Conservation (phyloP, 148 eudicot species). For the Gaultheria prostrata region DNA sequence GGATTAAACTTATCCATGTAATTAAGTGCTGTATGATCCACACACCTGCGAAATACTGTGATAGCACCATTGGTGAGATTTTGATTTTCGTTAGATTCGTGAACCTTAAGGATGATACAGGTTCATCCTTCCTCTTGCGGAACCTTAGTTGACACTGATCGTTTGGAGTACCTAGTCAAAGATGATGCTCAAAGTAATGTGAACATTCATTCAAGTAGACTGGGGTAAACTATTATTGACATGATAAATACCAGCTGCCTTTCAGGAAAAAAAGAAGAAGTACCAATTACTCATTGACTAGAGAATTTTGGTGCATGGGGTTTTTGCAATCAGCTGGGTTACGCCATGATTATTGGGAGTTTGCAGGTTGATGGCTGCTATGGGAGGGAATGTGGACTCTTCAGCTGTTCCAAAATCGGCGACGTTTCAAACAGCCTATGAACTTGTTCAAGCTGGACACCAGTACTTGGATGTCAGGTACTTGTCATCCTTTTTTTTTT, state of each 20-base stretch:
- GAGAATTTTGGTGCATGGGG: background rate
- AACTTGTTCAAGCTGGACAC: conserved; percentile 79
- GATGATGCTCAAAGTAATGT: conserved; percentile 45
- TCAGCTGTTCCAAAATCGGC: conserved; percentile 51
- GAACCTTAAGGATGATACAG: conserved; percentile 20
- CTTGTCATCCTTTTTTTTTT: background rate
- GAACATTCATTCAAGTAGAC: conserved; percentile 22
- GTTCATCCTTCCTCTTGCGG: conserved; percentile 39
- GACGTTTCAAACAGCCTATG: conserved; percentile 69
- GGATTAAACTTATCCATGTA: background rate
- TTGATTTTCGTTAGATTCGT: background rate
- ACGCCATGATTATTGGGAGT: background rate
- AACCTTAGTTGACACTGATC: conserved; percentile 27
- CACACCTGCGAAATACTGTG: background rate
- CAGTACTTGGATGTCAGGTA: conserved; percentile 86
- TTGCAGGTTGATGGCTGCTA: conserved; percentile 44
- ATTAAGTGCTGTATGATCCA: background rate
- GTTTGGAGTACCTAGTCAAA: conserved; percentile 34
- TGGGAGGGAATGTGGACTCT: conserved; percentile 27
- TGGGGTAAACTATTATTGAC: no score
- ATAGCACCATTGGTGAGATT: background rate
- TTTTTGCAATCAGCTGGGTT: background rate
- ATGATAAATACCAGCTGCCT: no score
- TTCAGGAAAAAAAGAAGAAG: no score
- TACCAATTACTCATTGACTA: background rate